These are phyloP conservation scores for Mycena sp. DNA, from an alignment of 1,284 basidiomycete genomes.

Conservation along the genomic window DNA sequence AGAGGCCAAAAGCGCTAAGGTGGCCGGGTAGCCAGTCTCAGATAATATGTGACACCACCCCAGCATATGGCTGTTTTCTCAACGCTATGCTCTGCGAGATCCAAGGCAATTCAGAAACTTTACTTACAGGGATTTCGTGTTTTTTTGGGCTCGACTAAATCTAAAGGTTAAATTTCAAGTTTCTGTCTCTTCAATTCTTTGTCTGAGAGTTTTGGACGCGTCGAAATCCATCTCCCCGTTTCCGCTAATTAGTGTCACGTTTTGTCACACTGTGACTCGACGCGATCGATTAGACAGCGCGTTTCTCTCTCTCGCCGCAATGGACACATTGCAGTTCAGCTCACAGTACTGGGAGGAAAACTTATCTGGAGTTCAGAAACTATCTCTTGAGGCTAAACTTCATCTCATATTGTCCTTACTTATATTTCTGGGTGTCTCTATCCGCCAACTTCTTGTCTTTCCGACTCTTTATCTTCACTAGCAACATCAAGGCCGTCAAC, in stretches of 20 bases:
- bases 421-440: conserved; percentile 10
- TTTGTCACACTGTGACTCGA: conserved; percentile 5
- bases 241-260: conserved; percentile 7
- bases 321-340: neutral
- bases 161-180: no score
- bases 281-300: neutral
- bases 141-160: no score
- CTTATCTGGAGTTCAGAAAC: neutral
- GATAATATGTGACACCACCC: no score
- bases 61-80: no score
- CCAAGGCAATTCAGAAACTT: no score
- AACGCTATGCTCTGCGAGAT: no score
- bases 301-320: neutral
- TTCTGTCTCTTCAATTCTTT: no score
- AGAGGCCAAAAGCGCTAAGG: no score
- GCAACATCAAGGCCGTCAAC: conserved; percentile 6
- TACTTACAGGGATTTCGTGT: no score
- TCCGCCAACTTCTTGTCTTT: conserved; percentile 5
- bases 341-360: neutral
- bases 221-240: neutral
- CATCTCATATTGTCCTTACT: conserved; percentile 12
- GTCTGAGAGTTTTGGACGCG: neutral
- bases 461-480: conserved; percentile 20
- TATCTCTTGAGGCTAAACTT: neutral
- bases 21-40: no score